Conservation (phyloP, 345 rosid species). For the Combretum micranthum region DNA sequence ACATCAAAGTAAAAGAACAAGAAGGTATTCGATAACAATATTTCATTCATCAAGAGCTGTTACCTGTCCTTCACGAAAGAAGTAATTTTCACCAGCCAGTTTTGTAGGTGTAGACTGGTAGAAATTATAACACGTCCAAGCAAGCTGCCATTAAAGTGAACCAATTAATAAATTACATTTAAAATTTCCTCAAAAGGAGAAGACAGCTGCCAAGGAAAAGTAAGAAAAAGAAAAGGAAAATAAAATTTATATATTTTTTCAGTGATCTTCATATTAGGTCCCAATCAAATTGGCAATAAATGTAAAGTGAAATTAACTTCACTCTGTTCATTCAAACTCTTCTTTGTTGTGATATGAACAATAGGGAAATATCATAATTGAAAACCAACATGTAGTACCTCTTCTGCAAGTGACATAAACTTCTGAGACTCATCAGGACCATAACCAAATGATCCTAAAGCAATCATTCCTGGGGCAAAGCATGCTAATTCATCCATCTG, state of each 20-base stretch:
- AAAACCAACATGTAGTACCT: slow-evolving; percentile 34
- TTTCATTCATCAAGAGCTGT: neutral
- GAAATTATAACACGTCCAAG: slow-evolving; percentile 97
- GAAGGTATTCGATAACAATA: neutral
- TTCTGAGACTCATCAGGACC: slow-evolving; percentile 68
- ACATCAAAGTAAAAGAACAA: neutral
- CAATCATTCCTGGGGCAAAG: slow-evolving; percentile 99
- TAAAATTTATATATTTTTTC: too few relatives aligned
- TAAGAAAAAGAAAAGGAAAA: too few relatives aligned
- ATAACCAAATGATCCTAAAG: slow-evolving; percentile 87
- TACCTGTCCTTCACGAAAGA: slow-evolving; percentile 71
- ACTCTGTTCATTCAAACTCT: too few relatives aligned
- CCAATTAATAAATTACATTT: slow-evolving; percentile 47
- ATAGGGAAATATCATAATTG: too few relatives aligned
- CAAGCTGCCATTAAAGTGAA: slow-evolving; percentile 52
- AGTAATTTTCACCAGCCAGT: slow-evolving; percentile 95
- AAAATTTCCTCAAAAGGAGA: slow-evolving; percentile 3
- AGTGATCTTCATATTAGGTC: too few relatives aligned
- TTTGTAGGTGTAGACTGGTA: slow-evolving; percentile 90
- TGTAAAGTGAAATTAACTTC: too few relatives aligned
- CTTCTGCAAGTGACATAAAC: slow-evolving; percentile 78
- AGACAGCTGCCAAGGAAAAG: too few relatives aligned
- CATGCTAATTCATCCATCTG: slow-evolving; percentile 99
- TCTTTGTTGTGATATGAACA: too few relatives aligned
- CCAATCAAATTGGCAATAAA: too few relatives aligned